Conservation (phyloP, 2,329 filamentous ascomycete genomes). For the Gyromitra esculenta region DNA sequence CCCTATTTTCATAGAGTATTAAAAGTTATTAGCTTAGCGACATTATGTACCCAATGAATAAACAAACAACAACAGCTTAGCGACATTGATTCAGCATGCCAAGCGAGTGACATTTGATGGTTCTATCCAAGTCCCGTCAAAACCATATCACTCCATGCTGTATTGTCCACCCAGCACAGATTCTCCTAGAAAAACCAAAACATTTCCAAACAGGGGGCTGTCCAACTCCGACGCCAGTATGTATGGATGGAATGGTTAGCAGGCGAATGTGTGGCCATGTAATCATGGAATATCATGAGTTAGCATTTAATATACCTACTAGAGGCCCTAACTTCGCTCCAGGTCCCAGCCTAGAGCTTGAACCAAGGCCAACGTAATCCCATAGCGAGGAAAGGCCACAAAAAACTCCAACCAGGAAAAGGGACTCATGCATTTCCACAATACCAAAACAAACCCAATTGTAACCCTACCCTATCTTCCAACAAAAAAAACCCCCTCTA, state of each 20-base stretch:
- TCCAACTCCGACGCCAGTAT: not conserved
- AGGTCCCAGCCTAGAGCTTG: too few relatives aligned
- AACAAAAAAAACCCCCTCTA: not conserved
- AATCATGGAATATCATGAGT: not conserved
- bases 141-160: not conserved
- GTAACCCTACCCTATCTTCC: too few relatives aligned
- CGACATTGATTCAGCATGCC: not conserved
- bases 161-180: too few relatives aligned
- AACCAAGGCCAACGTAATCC: not conserved
- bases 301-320: too few relatives aligned
- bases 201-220: too few relatives aligned
- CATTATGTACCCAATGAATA: too few relatives aligned
- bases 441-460: not conserved
- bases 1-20: too few relatives aligned
- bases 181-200: too few relatives aligned
- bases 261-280: not conserved
- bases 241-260: not conserved
- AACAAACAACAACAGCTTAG: too few relatives aligned
- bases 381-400: not conserved
- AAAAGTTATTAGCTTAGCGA: not conserved
- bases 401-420: not conserved
- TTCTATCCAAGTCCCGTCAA: not conserved
- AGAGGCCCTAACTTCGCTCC: too few relatives aligned
- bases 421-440: not conserved
- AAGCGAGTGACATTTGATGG: not conserved